Base-by-base conservation (phyloP, 164 flowering plant genomes). In the Vitis rupestris region DNA sequence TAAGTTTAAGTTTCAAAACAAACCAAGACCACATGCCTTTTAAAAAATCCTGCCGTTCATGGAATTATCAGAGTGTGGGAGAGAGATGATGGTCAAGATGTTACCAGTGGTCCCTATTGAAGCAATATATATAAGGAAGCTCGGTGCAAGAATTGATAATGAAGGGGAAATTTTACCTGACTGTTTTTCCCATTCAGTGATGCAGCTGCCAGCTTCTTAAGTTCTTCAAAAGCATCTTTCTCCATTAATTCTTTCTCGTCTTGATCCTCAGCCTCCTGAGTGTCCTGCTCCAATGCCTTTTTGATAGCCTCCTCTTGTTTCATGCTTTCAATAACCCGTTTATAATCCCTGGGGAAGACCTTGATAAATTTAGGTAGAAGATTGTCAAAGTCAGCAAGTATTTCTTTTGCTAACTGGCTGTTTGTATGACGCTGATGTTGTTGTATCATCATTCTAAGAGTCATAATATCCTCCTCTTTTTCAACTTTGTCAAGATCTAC, bases 401-500 rank as follows among this genome's bases (percentile, higher is more conserved):
- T 88, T 78, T 96, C 93, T 71, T 75, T 81, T 0, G 99, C 97
- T 15, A 90, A 77, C 63, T 82, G 81, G 72, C 99, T 96, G 81
- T 79, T 81, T 49, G 99, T 96, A 78, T 96, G 87, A 9, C 97
- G 92, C 74, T 90, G 97, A 81, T 96, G 99, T 66, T 93, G 99
- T 70, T 96, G 97, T 69, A 96, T 86, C 98, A 96, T 85, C 96
- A 92, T 93, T 74, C 76, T 85, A 7, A 96, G 87, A 16, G 86
- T 88, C 84, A 78, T 79, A 10, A 89, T 83, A 79, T 96, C 99
- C 44, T 90, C 98, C 48, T 86, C 93, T 27, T 93, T 97, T 74
- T 90, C 99, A 63, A 96, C 98, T 71, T 86, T 90, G 72, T 96
- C 99, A 72, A 96, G 97, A 87, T 96, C 99, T 15, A 96, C 98